Percentiles rank a stretch among this genome's conserved stretches.
Evolutionary conservation across 164 flowering plant genomes (phyloP).

Genomic region (Vitis rupestris): DNA sequence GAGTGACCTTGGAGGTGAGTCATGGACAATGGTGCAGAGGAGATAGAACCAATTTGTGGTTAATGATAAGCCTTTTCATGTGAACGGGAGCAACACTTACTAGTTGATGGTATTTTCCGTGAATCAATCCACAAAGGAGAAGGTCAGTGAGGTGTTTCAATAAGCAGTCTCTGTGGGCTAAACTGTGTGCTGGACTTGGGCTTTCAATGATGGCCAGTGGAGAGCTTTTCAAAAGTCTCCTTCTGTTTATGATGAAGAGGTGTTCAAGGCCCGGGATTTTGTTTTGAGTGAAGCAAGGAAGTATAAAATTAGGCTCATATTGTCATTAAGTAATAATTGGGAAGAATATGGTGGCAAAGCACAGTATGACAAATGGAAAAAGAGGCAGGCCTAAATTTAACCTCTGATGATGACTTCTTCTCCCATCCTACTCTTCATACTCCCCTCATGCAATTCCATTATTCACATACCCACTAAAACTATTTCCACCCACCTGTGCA

Average conservation of each 20-base stretch:
- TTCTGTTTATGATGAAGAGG: slow-evolving; percentile 79
- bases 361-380: slow-evolving; percentile 93
- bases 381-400: slow-evolving; percentile 72
- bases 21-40: too few relatives aligned
- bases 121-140: too few relatives aligned
- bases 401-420: slow-evolving; percentile 86
- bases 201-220: slow-evolving; percentile 93
- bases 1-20: slow-evolving; percentile 35
- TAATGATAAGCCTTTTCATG: too few relatives aligned
- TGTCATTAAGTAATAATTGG: slow-evolving; percentile 82
- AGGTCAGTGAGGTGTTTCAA: too few relatives aligned
- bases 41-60: too few relatives aligned
- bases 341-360: slow-evolving; percentile 89
- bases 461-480: too few relatives aligned
- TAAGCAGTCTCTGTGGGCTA: slow-evolving; percentile 76
- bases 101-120: too few relatives aligned
- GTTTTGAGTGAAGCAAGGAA: slow-evolving; percentile 88
- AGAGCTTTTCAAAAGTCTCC: slow-evolving; percentile 93
- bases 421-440: slow-evolving; percentile 56
- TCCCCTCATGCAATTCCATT: too few relatives aligned
- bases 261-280: slow-evolving; percentile 91
- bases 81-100: too few relatives aligned
- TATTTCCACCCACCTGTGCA: too few relatives aligned
- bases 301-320: slow-evolving; percentile 77
- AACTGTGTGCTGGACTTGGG: slow-evolving; percentile 94